Base-by-base conservation (phyloP, 306 rosid genomes). In the Lablab purpureus region DNA sequence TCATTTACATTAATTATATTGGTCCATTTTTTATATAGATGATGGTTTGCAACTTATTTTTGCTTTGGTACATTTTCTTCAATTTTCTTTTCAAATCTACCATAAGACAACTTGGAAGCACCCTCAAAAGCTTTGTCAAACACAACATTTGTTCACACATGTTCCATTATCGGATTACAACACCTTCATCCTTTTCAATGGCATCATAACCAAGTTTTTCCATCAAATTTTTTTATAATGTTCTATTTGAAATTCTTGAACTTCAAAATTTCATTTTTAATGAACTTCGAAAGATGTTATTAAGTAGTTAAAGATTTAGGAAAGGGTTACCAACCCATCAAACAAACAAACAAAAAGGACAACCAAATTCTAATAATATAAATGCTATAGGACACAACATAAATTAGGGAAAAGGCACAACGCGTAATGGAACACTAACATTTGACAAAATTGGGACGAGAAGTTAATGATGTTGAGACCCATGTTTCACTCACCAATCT, bases 401-500 rank as follows among this genome's bases (percentile, higher is more conserved):
- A 23, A 45, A 14, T 43, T 22, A 36, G 7, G 14, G 37, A 10
- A n/a, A 47, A 45, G 9, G 58, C 74, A 27, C 4, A 46, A 68
- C 41, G 41, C 58, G 58, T 25, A 68, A 46, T 46, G 58, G 74
- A 51, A 45, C 25, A 27, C 74, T 25, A 23, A 4, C 41, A 25
- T 25, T 46, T 47, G 75, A 47, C 75, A 70, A 4, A 25, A 25
- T 27, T 70, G n/a, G 60, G 60, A 49, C 58, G 41, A 25, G 41
- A 47, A 69, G 46, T 49, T 47, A 47, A 70, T 69, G 34, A 70
- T 70, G 59, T 1, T 28, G 45, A 47, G 75, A 70, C 60, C 75
- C 75, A 47, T 17, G 27, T 23, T 47, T 70, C 17, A 15, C 4
- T 47, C 75, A 49, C 27, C 59, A 27, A 27, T 28, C 17, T 27